A percentile compares a stretch with the other conserved stretches of the same genome.
phyloP scores from a whole-genome alignment of 2,329 filamentous ascomycete species.

The Diaporthe citrichinensis region DNA sequence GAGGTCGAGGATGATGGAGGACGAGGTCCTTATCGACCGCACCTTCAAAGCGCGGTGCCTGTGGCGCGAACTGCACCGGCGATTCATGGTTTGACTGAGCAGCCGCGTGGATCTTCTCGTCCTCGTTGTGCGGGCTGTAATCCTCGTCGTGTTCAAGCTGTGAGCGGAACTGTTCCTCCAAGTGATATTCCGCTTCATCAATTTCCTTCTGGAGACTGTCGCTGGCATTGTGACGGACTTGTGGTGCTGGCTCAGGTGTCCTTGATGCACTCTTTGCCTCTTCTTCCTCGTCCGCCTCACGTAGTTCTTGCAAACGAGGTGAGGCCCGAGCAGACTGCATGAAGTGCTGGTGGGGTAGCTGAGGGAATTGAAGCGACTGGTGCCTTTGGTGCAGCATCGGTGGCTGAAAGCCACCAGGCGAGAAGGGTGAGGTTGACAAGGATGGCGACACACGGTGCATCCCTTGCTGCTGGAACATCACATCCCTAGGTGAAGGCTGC shows the following conservation, averaged over 20 bases:
- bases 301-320: constrained; percentile 78
- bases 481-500: constrained; percentile 71
- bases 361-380: constrained; percentile 71
- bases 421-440: constrained; percentile 71
- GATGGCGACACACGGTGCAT: constrained; percentile 76
- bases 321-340: constrained; percentile 69
- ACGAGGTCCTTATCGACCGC: constrained; percentile 68
- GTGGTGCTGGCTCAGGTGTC: constrained; percentile 64
- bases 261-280: constrained; percentile 66
- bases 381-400: constrained; percentile 68
- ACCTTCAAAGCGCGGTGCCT: constrained; percentile 66
- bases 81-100: constrained; percentile 51
- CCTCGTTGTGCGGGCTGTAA: constrained; percentile 74
- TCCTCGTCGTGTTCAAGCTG: constrained; percentile 82
- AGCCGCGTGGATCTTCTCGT: constrained; percentile 49
- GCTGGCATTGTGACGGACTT: constrained; percentile 77
- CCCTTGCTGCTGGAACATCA: constrained; percentile 66
- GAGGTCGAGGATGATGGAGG: constrained; percentile 80
- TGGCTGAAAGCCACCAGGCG: constrained; percentile 63
- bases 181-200: constrained; percentile 86
- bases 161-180: constrained; percentile 84
- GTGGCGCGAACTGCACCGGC: constrained; percentile 62
- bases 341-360: constrained; percentile 70
- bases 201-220: constrained; percentile 86
- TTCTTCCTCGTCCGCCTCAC: constrained; percentile 79